These are phyloP conservation scores for Metarhizium anisopliae DNA, from an alignment of 2,329 filamentous ascomycete genomes.

Conservation along the genomic window DNA sequence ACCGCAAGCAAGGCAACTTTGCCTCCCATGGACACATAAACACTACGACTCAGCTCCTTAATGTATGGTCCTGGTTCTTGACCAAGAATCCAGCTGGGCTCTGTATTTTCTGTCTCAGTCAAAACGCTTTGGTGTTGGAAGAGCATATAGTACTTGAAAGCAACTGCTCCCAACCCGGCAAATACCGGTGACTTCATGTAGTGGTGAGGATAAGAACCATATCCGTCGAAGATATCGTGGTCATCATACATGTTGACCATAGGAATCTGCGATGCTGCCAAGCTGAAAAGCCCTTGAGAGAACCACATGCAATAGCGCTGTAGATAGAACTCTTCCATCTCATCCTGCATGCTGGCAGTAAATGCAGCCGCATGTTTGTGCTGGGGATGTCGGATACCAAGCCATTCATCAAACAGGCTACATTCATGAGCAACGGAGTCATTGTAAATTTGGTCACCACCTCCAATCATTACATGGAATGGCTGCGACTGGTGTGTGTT, in stretches of 20 bases:
- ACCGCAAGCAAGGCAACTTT: slow-evolving; percentile 76
- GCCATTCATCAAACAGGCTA: slow-evolving; percentile 72
- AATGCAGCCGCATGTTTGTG: slow-evolving; percentile 76
- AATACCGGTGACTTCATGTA: slow-evolving; percentile 91
- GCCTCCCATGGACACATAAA: slow-evolving; percentile 77
- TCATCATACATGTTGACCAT: slow-evolving; percentile 99
- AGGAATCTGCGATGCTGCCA: slow-evolving; percentile 88
- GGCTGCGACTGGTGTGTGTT: slow-evolving; percentile 85
- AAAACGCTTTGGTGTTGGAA: slow-evolving; percentile 92
- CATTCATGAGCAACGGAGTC: slow-evolving; percentile 73
- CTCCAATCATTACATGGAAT: slow-evolving; percentile 97
- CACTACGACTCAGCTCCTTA: slow-evolving; percentile 69
- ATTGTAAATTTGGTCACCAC: slow-evolving; percentile 95
- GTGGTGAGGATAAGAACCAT: slow-evolving; percentile 82
- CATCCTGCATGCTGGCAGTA: slow-evolving; percentile 71
- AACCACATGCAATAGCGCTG: slow-evolving; percentile 92
- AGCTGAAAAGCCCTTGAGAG: slow-evolving; percentile 86
- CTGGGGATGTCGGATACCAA: slow-evolving; percentile 67
- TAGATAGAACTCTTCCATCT: slow-evolving; percentile 82
- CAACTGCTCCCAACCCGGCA: slow-evolving; percentile 77
- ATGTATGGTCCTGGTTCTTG: slow-evolving; percentile 80
- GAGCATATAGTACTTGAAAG: slow-evolving; percentile 97
- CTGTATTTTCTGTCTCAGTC: slow-evolving; percentile 70
- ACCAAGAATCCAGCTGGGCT: slow-evolving; percentile 88
- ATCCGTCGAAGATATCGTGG: slow-evolving; percentile 87